Evolutionary conservation across 495 filamentous ascomycete species (phyloP).

Genomic region (Sporormia fimetaria): DNA sequence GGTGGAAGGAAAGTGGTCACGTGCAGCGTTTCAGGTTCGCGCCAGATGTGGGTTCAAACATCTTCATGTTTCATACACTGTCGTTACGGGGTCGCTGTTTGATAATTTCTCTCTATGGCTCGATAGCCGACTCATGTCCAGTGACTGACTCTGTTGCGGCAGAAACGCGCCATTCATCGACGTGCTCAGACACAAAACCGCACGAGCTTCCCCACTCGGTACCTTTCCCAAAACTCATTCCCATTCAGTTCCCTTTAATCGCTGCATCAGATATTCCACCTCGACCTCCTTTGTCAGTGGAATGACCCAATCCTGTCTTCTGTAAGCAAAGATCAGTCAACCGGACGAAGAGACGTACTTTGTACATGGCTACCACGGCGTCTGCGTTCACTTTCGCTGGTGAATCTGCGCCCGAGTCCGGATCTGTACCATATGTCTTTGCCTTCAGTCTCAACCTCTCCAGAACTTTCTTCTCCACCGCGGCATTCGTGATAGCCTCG

Average conservation of each 20-base stretch:
- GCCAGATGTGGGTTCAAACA: constrained; percentile 10
- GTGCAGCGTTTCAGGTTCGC: constrained; percentile 16
- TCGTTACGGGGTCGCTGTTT: too few species aligned
- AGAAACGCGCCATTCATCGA: too few species aligned
- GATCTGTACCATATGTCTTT: constrained; percentile 89
- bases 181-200: too few species aligned
- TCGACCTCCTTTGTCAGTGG: constrained; percentile 95
- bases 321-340: not conserved
- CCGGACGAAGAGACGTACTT: constrained; percentile 37
- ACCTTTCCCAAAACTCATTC: too few species aligned
- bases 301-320: constrained; percentile 80
- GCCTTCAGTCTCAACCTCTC: constrained; percentile 83
- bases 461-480: constrained; percentile 85
- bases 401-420: constrained; percentile 47
- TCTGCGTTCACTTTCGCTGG: constrained; percentile 78
- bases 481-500: constrained; percentile 77
- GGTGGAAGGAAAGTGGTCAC: constrained; percentile 15
- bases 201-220: too few species aligned
- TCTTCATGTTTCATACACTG: constrained; percentile 10
- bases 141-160: too few species aligned
- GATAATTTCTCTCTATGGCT: too few species aligned
- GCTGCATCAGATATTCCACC: constrained; percentile 94
- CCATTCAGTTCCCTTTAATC: constrained; percentile 61
- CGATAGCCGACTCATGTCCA: too few species aligned
- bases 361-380: constrained; percentile 89